Percentiles rank a stretch among this genome's conserved stretches.
Conservation (phyloP, 2,329 filamentous ascomycete genomes). For the Claviceps arundinis region DNA sequence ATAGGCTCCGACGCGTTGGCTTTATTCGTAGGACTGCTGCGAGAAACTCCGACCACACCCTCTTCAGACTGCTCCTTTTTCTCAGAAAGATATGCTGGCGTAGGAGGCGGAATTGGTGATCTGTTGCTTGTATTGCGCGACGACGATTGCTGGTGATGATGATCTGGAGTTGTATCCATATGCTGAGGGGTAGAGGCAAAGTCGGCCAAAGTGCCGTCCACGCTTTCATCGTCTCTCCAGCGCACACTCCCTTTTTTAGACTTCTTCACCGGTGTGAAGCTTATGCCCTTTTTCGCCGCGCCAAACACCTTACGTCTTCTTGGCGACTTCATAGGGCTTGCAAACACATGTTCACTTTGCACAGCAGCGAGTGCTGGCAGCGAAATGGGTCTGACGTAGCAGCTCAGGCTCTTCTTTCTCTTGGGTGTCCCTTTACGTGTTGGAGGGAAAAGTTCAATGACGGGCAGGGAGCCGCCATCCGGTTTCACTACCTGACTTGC, state of each 20-base stretch:
- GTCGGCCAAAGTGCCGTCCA: constrained; percentile 74
- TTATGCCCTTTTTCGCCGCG: constrained; percentile 52
- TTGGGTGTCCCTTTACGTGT: constrained; percentile 65
- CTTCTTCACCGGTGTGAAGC: constrained; percentile 72
- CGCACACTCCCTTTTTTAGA: constrained; percentile 67
- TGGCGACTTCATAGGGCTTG: constrained; percentile 59
- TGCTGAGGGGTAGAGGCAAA: constrained; percentile 84
- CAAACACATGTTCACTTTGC: constrained; percentile 16
- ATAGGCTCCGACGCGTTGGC: constrained; percentile 27
- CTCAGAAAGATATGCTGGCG: constrained; percentile 11
- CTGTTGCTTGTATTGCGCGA: constrained; percentile 7
- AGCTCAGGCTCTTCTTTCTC: constrained; percentile 42
- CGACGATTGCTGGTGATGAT: constrained; percentile 8
- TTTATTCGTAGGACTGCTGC: constrained; percentile 36
- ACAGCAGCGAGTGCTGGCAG: constrained; percentile 27
- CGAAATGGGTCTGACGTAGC: constrained; percentile 30
- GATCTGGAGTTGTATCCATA: constrained; percentile 37
- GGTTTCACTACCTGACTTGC: constrained; percentile 81
- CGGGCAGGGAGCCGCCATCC: constrained; percentile 48
- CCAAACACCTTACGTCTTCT: constrained; percentile 57
- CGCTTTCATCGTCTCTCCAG: constrained; percentile 81
- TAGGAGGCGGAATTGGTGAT: constrained; percentile 20
- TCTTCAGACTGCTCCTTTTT: constrained; percentile 12
- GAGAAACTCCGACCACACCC: constrained; percentile 37
- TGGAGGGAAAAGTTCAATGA: constrained; percentile 56